Evolutionary conservation across 257 asterid genomes (phyloP).

Genomic region (Lavandula angustifolia): DNA sequence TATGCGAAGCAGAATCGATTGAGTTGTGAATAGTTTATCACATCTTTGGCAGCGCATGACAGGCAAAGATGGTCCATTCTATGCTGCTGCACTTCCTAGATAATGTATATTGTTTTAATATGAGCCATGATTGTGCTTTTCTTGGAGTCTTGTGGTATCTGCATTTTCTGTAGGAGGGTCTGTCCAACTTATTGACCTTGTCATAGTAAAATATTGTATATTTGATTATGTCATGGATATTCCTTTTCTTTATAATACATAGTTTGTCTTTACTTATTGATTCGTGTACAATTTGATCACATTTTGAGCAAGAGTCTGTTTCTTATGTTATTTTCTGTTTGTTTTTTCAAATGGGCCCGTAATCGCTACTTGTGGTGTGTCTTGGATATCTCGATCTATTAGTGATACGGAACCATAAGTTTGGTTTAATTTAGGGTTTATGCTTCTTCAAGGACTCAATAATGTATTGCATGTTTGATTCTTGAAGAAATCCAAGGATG

Average conservation of each 20-base stretch:
- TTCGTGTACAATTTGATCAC: neutral
- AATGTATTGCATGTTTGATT: too few relatives aligned
- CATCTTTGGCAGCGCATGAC: constrained; percentile 27
- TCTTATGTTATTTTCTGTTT: too few relatives aligned
- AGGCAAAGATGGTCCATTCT: constrained; percentile 31
- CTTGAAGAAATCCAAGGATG: constrained; percentile 2
- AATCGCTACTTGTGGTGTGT: too few relatives aligned
- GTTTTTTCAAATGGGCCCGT: too few relatives aligned
- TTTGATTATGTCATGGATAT: constrained; percentile 17
- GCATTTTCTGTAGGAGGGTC: neutral
- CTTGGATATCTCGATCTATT: too few relatives aligned
- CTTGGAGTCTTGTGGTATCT: neutral
- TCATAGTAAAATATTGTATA: neutral
- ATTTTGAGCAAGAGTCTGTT: too few relatives aligned
- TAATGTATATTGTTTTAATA: constrained; percentile 15
- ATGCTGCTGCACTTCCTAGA: constrained; percentile 36
- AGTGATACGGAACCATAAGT: too few relatives aligned
- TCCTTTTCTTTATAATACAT: neutral
- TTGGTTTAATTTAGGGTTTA: too few relatives aligned
- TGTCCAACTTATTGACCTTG: constrained; percentile 31
- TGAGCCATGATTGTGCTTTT: constrained; percentile 15
- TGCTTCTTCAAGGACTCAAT: too few relatives aligned
- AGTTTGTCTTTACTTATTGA: neutral
- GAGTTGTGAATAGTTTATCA: constrained; percentile 19
- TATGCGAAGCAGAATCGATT: constrained; percentile 27